Base-by-base conservation (phyloP, 2,329 filamentous ascomycete species). In the Colletotrichum australisinense region DNA sequence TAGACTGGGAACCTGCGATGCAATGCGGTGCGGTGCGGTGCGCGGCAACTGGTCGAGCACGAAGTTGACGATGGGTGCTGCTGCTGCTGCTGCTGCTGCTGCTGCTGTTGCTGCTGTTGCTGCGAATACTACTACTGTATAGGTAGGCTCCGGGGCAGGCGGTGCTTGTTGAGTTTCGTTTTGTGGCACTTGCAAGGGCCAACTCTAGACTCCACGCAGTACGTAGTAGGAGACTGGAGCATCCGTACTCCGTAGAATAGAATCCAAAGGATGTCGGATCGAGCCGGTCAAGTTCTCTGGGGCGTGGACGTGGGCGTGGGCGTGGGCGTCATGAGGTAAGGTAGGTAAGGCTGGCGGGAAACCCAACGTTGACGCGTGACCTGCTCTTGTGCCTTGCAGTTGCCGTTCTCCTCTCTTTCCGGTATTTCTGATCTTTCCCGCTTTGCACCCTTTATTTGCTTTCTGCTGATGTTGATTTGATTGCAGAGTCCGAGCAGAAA, bases 401-500 rank as follows among this genome's bases (percentile, higher is more conserved):
- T 68, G 49, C 14, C 30, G 42, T 55, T 19, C 16, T 35, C 59
- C 19, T 46, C 19, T 9, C 22, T 24, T 16, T 24, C 32, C 9
- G 32, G 12, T 30, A 22, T 55, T 11, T 46, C n/a, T 35, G 32
- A 35, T 12, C 32, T 35, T 35, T 35, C 32, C 32, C 32, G 14
- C 9, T n/a, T 19, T 19, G 22, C 22, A 8, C 49, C 26, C 14
- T 63, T 5, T 9, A 14, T 35, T 35, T 11, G 1, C 22, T 52
- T 65, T 46, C 28, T 60, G 22, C 22, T 7, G 42, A 49, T 28
- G 66, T 32, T 28, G 56, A 60, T 49, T 62, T 64, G 59, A 49
- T 46, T 55, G 65, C 35, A 69, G 59, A 72, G 59, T 70, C 70
- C 66, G 46, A 56, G 66, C 66, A 64, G 24, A 72, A 49, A 28